Percentiles rank a stretch among this genome's conserved stretches.
These are phyloP conservation scores for Grosmannia clavigera DNA, from an alignment of 2,329 filamentous ascomycete species.

Conservation along the genomic window DNA sequence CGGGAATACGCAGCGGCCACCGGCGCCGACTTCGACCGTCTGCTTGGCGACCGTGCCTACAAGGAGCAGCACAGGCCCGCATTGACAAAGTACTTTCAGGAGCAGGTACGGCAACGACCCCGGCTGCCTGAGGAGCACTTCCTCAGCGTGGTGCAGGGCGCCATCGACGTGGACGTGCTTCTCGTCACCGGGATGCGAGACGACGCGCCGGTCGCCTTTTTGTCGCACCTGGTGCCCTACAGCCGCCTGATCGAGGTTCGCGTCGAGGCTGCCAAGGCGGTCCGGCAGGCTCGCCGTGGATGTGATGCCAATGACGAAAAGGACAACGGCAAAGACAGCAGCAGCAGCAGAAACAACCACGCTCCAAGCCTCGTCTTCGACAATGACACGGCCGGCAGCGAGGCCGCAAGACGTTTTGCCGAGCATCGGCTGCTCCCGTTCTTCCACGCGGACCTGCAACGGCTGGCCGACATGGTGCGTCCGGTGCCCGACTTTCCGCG, in stretches of 20 bases:
- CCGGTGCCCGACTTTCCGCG: slow-evolving; percentile 36
- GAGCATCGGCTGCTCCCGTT: slow-evolving; percentile 29
- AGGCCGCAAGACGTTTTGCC: slow-evolving; percentile 28
- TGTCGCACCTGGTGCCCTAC: slow-evolving; percentile 41
- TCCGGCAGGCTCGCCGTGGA: neutral
- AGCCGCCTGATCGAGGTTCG: slow-evolving; percentile 41
- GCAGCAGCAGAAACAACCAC: neutral
- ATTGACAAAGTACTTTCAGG: slow-evolving; percentile 38
- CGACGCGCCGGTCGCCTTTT: slow-evolving; percentile 37
- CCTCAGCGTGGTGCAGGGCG: slow-evolving; percentile 27
- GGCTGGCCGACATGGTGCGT: slow-evolving; percentile 37
- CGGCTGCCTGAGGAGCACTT: slow-evolving; percentile 39
- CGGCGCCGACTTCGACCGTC: slow-evolving; percentile 31
- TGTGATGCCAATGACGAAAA: neutral
- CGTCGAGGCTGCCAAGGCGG: slow-evolving; percentile 26
- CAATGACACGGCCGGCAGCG: slow-evolving; percentile 19
- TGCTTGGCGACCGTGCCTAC: slow-evolving; percentile 43
- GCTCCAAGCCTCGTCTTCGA: neutral
- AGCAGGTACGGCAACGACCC: slow-evolving; percentile 29
- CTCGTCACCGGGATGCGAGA: slow-evolving; percentile 54
- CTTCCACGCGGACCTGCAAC: slow-evolving; percentile 30
- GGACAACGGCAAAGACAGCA: neutral
- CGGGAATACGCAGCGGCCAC: slow-evolving; percentile 38
- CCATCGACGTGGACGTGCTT: slow-evolving; percentile 27
- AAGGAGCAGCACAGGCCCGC: slow-evolving; percentile 46